phyloP scores from a whole-genome alignment of 2,329 filamentous ascomycete species.

The Pleomassaria siparia region DNA sequence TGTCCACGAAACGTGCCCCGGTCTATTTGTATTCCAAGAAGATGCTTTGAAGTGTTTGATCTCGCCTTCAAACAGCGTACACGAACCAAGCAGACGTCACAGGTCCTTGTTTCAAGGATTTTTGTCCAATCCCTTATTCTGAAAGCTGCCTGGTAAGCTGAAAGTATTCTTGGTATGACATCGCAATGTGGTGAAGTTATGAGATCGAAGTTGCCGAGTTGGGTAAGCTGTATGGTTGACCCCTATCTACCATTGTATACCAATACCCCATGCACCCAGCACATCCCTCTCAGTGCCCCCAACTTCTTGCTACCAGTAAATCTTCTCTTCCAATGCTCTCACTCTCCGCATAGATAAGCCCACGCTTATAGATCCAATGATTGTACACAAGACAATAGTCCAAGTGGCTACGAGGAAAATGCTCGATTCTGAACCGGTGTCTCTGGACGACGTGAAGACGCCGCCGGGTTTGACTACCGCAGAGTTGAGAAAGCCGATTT shows the following conservation, averaged over 20 bases:
- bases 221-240: not conserved
- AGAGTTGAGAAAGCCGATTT: slow-evolving; percentile 77
- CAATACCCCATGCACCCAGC: slow-evolving; percentile 49
- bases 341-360: slow-evolving; percentile 53
- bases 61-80: not conserved
- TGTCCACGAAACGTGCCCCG: too few species aligned
- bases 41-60: not conserved
- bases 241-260: not conserved
- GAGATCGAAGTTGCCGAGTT: too few species aligned
- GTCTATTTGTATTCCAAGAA: too few species aligned
- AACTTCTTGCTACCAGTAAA: slow-evolving; percentile 25
- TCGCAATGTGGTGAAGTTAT: not conserved
- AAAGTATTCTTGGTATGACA: not conserved
- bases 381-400: slow-evolving; percentile 60
- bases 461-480: slow-evolving; percentile 62
- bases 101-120: not conserved
- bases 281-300: slow-evolving; percentile 44
- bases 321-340: slow-evolving; percentile 42
- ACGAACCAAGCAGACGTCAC: not conserved
- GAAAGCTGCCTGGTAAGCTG: not conserved
- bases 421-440: slow-evolving; percentile 39
- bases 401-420: slow-evolving; percentile 58
- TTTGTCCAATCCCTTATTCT: not conserved
- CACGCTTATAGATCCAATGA: slow-evolving; percentile 57
- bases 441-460: slow-evolving; percentile 43